Evolutionary conservation across 176 grass and related monocot genomes (phyloP), one percentile per base, ranked within the genome.

Genomic region (Olyra latifolia): DNA sequence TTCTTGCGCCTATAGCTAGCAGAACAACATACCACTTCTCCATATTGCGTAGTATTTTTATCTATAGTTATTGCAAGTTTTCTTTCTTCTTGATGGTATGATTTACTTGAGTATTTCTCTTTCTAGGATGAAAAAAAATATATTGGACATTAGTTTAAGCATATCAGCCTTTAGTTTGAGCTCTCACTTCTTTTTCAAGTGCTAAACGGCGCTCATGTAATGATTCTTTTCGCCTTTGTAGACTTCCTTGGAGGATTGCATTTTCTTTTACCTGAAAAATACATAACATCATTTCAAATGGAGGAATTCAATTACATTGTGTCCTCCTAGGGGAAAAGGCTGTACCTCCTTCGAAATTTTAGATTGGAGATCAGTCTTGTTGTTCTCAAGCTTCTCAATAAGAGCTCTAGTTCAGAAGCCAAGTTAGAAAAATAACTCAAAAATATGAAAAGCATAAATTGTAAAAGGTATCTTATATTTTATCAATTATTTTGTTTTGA

Each of bases 101-200:
- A 48, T 35, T 35, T 35, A 35, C 32, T 4, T 35, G 32, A 35
- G 32, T 35, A 35, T 4, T 57, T 76, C 32, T 88, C 60, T 75
- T 64, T 75, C 32, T 40, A 84, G 39, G 75, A 83, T 72, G 62
- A 40, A 64, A 91, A 63, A 56, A 43, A 63, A 72, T 81, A 8
- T 27, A 17, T 35, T 35, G 32, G 32, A 4, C 32, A 4, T 4
- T 35, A 35, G 32, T 35, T 35, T 35, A 35, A 35, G 32, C 2
- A 35, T 44, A n/a, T 15, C 5, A 38, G 17, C 47, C 17, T 35
- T 58, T 66, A 69, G 38, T 62, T 73, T 77, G 74, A 73, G 61
- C 32, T 80, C 93, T 91, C 95, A 95, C 96, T 82, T 99, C 96
- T 82, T 89, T 89, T 88, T 88, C 92, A 78, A 99, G 96, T 76